Evolutionary conservation across 2,329 filamentous ascomycete genomes (phyloP), one percentile per base, ranked within the genome.

Genomic region (Sporothrix mexicana): DNA sequence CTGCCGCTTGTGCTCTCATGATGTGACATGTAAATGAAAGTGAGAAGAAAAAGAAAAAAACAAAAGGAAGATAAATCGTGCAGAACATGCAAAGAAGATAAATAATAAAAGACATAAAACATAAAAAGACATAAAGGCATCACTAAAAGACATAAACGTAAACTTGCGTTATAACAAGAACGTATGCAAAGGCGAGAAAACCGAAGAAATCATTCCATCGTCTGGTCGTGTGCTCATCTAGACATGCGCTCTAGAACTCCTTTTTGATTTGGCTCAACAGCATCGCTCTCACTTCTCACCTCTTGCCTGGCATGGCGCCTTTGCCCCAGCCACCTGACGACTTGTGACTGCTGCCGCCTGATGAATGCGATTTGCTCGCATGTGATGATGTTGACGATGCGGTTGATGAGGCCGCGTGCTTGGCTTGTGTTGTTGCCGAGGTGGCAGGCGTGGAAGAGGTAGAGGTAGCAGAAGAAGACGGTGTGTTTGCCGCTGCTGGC

Each of bases 301-400:
- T 67, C 43, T 17, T 25, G 3, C 71, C 66, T 10, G 71, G 71
- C 25, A 64, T 8, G 2, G 64, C 64, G 5, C 71, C 71, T 30
- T 69, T 72, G n/a, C 71, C 71, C 71, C 71, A 72, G 51, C 51
- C 71, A 6, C 53, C 43, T 12, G 20, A n/a, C 25, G 49, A 13
- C 23, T 67, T 70, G 30, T 36, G 30, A 36, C 30, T 36, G 23
- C 53, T 41, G 20, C 53, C 53, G 5, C 8, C 20, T 7, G 47
- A 10, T 15, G 41, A 20, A 17, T 8, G 10, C 41, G 71, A 7
- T 2, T 64, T 30, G 30, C 30, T 61, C 25, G 25, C 45, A 17
- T 67, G 51, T 53, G 55, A 30, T 69, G 51, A 2, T 53, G 71
- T 17, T 53, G 53, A 9, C 15, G 64, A 23, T 4, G 53, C 41